Conservation (phyloP, 441 rosid genomes). For the Populus tomentosa region DNA sequence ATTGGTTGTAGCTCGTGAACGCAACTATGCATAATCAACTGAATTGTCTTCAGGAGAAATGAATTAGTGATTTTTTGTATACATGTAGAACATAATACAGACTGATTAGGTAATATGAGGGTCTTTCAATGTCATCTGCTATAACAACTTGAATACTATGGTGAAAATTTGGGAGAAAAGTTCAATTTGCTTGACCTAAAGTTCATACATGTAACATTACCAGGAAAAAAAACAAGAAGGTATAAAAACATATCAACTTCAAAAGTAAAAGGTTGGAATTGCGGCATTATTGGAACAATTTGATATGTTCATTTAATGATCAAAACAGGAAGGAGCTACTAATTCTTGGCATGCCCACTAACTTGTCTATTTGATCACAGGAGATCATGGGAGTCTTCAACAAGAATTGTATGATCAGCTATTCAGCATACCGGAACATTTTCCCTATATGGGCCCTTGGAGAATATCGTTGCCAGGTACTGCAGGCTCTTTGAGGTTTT, state of each 20-base stretch:
- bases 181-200: neutral
- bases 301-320: neutral
- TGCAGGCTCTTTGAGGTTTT: neutral
- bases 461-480: constrained; percentile 28
- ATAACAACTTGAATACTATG: neutral
- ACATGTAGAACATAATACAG: neutral
- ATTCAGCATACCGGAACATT: constrained; percentile 38
- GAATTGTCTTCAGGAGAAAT: neutral
- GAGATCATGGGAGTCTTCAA: constrained; percentile 41
- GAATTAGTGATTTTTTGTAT: neutral
- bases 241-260: neutral
- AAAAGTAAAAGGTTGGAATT: neutral
- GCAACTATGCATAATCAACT: neutral
- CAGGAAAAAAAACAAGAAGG: neutral
- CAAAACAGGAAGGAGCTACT: neutral
- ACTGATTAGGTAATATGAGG: neutral
- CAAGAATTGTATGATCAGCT: constrained; percentile 49
- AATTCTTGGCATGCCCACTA: neutral
- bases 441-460: constrained; percentile 51
- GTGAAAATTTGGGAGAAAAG: neutral
- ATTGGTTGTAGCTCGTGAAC: neutral
- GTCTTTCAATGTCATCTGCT: neutral
- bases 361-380: neutral
- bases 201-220: too few species aligned
- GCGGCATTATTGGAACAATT: too few species aligned